Evolutionary conservation across 2,329 filamentous ascomycete genomes (phyloP).

Genomic region (Myriosclerotinia curreyana): DNA sequence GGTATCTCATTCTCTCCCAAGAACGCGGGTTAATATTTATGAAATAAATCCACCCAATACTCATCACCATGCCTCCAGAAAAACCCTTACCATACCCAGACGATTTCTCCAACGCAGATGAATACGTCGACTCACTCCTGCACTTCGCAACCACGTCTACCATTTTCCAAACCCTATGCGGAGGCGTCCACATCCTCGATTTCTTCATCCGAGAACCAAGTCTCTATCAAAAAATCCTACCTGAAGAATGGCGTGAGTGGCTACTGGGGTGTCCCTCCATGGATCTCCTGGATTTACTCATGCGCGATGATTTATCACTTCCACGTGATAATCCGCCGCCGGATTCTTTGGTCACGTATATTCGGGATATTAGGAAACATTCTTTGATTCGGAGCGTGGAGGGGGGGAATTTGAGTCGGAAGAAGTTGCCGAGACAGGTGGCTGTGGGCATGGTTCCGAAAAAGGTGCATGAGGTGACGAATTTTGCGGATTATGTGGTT

Average conservation of each 20-base stretch:
- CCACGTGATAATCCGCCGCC: slow-evolving; percentile 31
- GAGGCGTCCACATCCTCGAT: slow-evolving; percentile 94
- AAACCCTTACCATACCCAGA: slow-evolving; percentile 33
- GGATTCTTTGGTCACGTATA: slow-evolving; percentile 65
- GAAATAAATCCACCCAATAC: not conserved
- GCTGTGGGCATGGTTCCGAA: slow-evolving; percentile 93
- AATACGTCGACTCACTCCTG: slow-evolving; percentile 76
- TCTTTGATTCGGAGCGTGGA: slow-evolving; percentile 55
- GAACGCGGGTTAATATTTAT: not conserved
- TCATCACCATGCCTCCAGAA: slow-evolving; percentile 32
- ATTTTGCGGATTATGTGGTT: slow-evolving; percentile 85
- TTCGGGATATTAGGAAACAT: slow-evolving; percentile 66
- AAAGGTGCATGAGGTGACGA: slow-evolving; percentile 88
- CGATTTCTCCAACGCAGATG: slow-evolving; percentile 64
- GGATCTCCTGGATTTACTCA: slow-evolving; percentile 73
- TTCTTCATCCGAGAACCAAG: slow-evolving; percentile 87
- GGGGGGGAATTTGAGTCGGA: slow-evolving; percentile 41
- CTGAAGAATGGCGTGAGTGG: slow-evolving; percentile 77
- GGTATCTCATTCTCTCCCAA: not conserved
- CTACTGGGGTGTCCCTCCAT: slow-evolving; percentile 69
- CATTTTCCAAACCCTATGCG: slow-evolving; percentile 84
- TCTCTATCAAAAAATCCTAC: slow-evolving; percentile 74
- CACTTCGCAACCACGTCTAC: slow-evolving; percentile 71
- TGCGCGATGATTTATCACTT: slow-evolving; percentile 67
- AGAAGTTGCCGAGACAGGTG: slow-evolving; percentile 65